These are phyloP conservation scores for Tricholoma terreum DNA, from an alignment of 768 basidiomycete species.

Conservation along the genomic window DNA sequence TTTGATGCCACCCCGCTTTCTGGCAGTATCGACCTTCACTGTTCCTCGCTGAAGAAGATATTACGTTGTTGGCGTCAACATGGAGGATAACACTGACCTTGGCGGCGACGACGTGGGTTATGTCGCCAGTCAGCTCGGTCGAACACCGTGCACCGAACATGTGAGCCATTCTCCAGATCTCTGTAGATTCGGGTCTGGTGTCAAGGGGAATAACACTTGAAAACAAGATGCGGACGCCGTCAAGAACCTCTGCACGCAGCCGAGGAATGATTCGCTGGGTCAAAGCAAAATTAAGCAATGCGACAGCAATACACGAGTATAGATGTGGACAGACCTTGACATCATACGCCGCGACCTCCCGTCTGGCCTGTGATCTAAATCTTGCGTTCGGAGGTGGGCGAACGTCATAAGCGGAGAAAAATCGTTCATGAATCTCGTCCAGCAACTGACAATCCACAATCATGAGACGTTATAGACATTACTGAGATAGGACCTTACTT, in stretches of 20 bases:
- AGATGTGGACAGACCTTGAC: constrained; percentile 66
- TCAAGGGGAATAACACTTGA: constrained; percentile 95
- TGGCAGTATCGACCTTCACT: constrained; percentile 84
- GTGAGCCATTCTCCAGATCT: constrained; percentile 81
- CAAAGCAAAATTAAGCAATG: not conserved
- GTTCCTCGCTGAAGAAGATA: constrained; percentile 65
- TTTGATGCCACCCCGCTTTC: constrained; percentile 70
- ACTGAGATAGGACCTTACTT: constrained; percentile 42
- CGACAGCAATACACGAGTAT: constrained; percentile 1
- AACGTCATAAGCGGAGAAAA: constrained; percentile 66
- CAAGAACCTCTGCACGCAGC: constrained; percentile 73
- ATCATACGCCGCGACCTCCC: constrained; percentile 47
- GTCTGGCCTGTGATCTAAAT: constrained; percentile 28
- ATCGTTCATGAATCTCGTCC: constrained; percentile 71
- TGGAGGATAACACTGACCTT: constrained; percentile 48
- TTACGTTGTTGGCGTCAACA: not conserved
- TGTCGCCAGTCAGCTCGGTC: constrained; percentile 57
- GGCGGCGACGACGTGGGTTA: constrained; percentile 91
- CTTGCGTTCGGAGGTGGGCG: constrained; percentile 27
- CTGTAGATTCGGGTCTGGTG: constrained; percentile 70
- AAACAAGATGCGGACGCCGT: constrained; percentile 81
- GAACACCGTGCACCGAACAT: constrained; percentile 87
- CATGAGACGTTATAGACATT: not conserved
- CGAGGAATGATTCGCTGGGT: constrained; percentile 79
- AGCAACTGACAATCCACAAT: constrained; percentile 58